A percentile compares a stretch with the other conserved stretches of the same genome.
phyloP scores from a whole-genome alignment of 2,329 filamentous ascomycete species.

The Scortechinia acanthostroma region DNA sequence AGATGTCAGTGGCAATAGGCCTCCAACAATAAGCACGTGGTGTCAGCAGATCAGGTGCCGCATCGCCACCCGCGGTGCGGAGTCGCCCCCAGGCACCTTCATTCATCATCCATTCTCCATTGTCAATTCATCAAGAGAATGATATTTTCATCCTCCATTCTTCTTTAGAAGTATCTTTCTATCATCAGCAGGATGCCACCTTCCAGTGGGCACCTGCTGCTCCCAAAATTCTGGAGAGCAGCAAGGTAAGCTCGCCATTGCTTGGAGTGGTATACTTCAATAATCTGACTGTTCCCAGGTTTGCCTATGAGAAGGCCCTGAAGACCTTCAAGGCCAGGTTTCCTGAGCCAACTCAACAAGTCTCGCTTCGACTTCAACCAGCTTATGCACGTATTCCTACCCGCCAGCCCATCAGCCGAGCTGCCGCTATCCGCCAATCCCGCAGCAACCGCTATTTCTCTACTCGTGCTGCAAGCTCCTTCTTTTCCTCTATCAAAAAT shows the following conservation, averaged over 20 bases:
- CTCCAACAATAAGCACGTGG: too few species aligned
- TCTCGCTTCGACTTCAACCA: not conserved
- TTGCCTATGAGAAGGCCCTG: conserved; percentile 34
- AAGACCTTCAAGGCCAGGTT: conserved; percentile 29
- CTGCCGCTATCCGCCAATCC: conserved; percentile 1
- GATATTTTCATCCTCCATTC: conserved; percentile 5
- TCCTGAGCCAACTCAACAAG: conserved; percentile 17
- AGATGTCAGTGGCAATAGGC: too few species aligned
- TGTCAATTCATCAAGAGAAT: conserved; percentile 1
- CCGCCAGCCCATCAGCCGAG: not conserved
- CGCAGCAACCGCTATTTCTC: not conserved
- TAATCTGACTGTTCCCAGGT: conserved; percentile 17
- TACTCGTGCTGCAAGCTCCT: not conserved
- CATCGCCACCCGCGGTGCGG: conserved; percentile 8
- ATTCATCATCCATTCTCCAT: not conserved
- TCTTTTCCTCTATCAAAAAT: not conserved
- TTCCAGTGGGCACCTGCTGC: conserved; percentile 35
- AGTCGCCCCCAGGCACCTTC: conserved; percentile 3
- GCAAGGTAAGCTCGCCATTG: conserved; percentile 27
- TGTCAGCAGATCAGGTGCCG: conserved; percentile 11
- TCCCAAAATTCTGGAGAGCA: conserved; percentile 36
- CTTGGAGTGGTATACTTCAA: not conserved
- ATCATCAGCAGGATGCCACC: conserved; percentile 27
- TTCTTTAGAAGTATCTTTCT: conserved; percentile 11
- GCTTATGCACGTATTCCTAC: not conserved